Conservation (phyloP, 2,329 filamentous ascomycete species). For the Fusarium coicis region DNA sequence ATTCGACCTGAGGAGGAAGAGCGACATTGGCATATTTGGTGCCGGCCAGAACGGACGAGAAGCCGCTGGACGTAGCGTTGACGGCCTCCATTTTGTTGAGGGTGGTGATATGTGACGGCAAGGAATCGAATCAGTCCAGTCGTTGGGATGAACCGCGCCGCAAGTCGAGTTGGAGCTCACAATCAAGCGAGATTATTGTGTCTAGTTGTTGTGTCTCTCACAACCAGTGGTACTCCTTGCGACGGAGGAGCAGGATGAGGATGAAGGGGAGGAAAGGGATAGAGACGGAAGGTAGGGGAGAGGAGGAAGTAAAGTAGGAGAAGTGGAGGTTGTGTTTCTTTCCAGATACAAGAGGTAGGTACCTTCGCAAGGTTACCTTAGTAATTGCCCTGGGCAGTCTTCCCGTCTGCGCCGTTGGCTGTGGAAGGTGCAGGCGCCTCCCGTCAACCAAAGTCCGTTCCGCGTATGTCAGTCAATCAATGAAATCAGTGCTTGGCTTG, state of each 20-base stretch:
- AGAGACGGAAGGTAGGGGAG: conserved; percentile 1
- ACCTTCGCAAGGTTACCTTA: conserved; percentile 21
- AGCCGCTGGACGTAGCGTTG: conserved; percentile 73
- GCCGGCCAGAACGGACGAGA: conserved; percentile 73
- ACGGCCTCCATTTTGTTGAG: conserved; percentile 60
- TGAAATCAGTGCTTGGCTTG: background rate
- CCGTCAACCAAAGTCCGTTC: background rate
- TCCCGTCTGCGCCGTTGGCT: conserved; percentile 1
- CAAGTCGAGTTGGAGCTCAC: conserved; percentile 21
- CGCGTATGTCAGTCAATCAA: conserved; percentile 4
- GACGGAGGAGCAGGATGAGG: conserved; percentile 6
- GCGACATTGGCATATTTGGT: conserved; percentile 61
- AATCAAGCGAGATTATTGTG: conserved; percentile 9
- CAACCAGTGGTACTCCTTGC: conserved; percentile 33
- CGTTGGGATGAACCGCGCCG: conserved; percentile 10
- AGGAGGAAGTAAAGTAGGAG: conserved; percentile 21
- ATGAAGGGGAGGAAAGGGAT: conserved; percentile 3
- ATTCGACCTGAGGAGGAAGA: conserved; percentile 66
- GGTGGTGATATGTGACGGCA: conserved; percentile 4
- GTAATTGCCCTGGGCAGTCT: conserved; percentile 32
- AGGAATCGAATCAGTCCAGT: conserved; percentile 4
- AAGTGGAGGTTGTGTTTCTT: conserved; percentile 28
- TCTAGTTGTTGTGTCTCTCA: conserved; percentile 12
- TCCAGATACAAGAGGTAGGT: conserved; percentile 23
- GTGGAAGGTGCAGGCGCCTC: conserved; percentile 16